phyloP scores from a whole-genome alignment of 2,329 filamentous ascomycete species.

The Fusarium continuum region DNA sequence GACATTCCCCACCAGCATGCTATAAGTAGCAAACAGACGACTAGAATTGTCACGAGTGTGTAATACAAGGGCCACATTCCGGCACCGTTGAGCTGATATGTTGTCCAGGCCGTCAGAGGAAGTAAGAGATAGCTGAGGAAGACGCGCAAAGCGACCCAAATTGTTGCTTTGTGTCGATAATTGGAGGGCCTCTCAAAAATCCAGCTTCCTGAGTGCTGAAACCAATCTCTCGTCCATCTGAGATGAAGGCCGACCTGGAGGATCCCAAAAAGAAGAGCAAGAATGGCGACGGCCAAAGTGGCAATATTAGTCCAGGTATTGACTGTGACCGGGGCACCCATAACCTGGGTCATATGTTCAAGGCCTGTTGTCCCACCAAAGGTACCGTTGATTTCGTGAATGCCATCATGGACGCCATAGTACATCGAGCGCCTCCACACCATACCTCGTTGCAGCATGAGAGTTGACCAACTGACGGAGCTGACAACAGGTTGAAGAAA shows the following conservation, averaged over 20 bases:
- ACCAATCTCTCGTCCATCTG: slow-evolving; percentile 52
- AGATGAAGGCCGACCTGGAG: slow-evolving; percentile 52
- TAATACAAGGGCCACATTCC: slow-evolving; percentile 37
- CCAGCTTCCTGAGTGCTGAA: slow-evolving; percentile 48
- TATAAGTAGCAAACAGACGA: slow-evolving; percentile 36
- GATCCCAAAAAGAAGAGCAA: slow-evolving; percentile 67
- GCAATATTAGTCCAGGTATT: slow-evolving; percentile 77
- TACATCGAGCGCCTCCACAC: slow-evolving; percentile 40
- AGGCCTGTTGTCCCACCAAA: slow-evolving; percentile 65
- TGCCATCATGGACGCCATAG: slow-evolving; percentile 56
- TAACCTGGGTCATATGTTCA: slow-evolving; percentile 72
- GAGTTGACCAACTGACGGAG: slow-evolving; percentile 71
- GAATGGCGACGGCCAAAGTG: slow-evolving; percentile 66
- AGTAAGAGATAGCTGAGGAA: slow-evolving; percentile 80
- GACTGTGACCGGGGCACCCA: slow-evolving; percentile 69
- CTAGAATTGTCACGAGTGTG: slow-evolving; percentile 46
- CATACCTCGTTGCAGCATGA: slow-evolving; percentile 63
- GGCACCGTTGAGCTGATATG: slow-evolving; percentile 69
- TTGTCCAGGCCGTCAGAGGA: slow-evolving; percentile 74
- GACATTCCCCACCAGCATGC: slow-evolving; percentile 46
- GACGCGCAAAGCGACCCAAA: slow-evolving; percentile 68
- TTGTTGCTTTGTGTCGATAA: slow-evolving; percentile 52
- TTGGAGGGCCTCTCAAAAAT: slow-evolving; percentile 6
- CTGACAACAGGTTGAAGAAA: slow-evolving; percentile 77
- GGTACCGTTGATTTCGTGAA: slow-evolving; percentile 73